Base-by-base conservation (phyloP, 75 land plant genomes). In the Adiantum capillusveneris region DNA sequence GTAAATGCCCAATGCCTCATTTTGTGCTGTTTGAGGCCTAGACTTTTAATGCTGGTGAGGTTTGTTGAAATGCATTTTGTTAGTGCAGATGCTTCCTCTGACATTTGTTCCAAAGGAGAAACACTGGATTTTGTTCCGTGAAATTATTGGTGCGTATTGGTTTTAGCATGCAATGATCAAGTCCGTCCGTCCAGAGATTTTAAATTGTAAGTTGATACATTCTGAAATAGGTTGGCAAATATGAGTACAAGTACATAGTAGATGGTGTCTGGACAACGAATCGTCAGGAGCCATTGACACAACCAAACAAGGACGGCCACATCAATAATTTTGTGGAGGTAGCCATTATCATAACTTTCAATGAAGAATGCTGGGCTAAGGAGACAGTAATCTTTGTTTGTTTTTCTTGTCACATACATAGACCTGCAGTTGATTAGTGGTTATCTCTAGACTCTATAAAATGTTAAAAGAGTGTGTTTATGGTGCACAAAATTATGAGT, bases 161-260 rank as follows among this genome's bases (percentile, higher is more conserved):
- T 58, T 18, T 44, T 24, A 20, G 11, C n/a, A n/a, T n/a, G n/a
- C n/a, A n/a, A n/a, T n/a, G n/a, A n/a, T n/a, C n/a, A n/a, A n/a
- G n/a, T n/a, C n/a, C n/a, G n/a, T n/a, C n/a, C n/a, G n/a, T n/a
- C n/a, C n/a, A n/a, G n/a, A n/a, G n/a, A n/a, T n/a, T n/a, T n/a
- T n/a, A n/a, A n/a, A n/a, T n/a, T n/a, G n/a, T n/a, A n/a, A 5
- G 31, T 37, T 42, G 30, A 22, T 69, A 1, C n/a, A 19, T 63
- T 50, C 37, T 63, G 36, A 44, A 25, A 5, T 51, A 94, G 98
- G 91, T 85, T 54, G 98, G 98, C 44, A 75, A 50, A 55, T 94
- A 94, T 59, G 98, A 94, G 63, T 94, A 89, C 88, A 94, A 90
- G 72, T 94, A 90, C 62, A 67, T 94, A 1, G 66, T 90, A 19